A percentile compares a stretch with the other conserved stretches of the same genome.
Evolutionary conservation across 164 flowering plant genomes (phyloP).

Genomic region (Annona cherimola): DNA sequence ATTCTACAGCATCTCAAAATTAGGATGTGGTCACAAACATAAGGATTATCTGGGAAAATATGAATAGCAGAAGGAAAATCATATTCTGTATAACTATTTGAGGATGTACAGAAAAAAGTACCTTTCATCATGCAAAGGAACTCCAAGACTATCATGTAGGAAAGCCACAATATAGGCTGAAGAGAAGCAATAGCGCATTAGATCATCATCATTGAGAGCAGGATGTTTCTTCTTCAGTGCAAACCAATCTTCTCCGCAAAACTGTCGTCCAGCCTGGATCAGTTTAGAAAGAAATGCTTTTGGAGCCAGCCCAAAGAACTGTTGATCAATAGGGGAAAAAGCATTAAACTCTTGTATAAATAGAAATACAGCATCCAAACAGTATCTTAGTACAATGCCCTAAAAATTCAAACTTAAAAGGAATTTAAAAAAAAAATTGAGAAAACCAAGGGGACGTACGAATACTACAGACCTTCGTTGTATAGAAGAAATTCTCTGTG

Average conservation of each 20-base stretch:
- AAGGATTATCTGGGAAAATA: not conserved
- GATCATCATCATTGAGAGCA: slow-evolving; percentile 53
- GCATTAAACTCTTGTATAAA: not conserved
- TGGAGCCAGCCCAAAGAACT: slow-evolving; percentile 75
- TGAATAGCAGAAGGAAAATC: not conserved
- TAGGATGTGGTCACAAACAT: not conserved
- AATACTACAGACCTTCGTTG: slow-evolving; percentile 55
- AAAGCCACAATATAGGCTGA: slow-evolving; percentile 94
- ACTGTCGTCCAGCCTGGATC: slow-evolving; percentile 65
- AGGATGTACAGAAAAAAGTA: slow-evolving; percentile 14
- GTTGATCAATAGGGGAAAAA: slow-evolving; percentile 8
- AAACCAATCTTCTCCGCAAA: slow-evolving; percentile 80
- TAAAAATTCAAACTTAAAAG: not conserved
- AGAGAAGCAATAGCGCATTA: slow-evolving; percentile 78
- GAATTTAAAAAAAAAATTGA: not conserved
- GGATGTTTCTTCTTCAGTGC: slow-evolving; percentile 42
- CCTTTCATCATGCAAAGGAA: slow-evolving; percentile 76
- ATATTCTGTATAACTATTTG: not conserved
- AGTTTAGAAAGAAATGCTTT: slow-evolving; percentile 57
- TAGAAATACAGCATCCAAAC: not conserved
- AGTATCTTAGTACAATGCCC: not conserved
- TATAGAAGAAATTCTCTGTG: slow-evolving; percentile 89
- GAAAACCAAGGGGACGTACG: not conserved
- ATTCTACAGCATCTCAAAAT: not conserved
- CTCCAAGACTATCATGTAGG: slow-evolving; percentile 84